Evolutionary conservation across 768 basidiomycete species (phyloP).

Genomic region (Boletus subcaerulescens): DNA sequence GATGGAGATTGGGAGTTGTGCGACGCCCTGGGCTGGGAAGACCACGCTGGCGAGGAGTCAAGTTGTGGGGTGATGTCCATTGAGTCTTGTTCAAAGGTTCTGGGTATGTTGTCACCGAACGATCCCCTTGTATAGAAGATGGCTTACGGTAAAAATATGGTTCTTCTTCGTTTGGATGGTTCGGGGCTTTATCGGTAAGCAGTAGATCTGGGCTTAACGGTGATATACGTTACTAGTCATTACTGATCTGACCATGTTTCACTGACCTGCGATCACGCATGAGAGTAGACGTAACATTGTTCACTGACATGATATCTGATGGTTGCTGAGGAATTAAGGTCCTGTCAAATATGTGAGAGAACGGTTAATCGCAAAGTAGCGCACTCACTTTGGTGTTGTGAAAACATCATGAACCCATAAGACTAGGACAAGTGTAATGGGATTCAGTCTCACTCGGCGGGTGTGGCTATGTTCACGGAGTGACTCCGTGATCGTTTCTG

Average conservation of each 20-base stretch:
- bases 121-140: not conserved
- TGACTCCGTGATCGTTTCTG: slow-evolving; percentile 24
- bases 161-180: slow-evolving; percentile 10
- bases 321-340: not conserved
- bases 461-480: slow-evolving; percentile 17
- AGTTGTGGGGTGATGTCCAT: not conserved
- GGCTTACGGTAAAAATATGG: slow-evolving; percentile 19
- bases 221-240: slow-evolving; percentile 1
- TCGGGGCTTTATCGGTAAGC: not conserved
- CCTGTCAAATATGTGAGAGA: not conserved
- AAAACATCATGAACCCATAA: slow-evolving; percentile 2
- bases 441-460: slow-evolving; percentile 21
- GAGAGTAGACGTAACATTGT: not conserved
- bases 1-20: slow-evolving; percentile 7
- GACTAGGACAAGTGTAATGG: not conserved
- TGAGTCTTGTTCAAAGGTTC: slow-evolving; percentile 16
- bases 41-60: not conserved
- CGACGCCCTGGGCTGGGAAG: slow-evolving; percentile 15
- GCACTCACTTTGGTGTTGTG: slow-evolving; percentile 4
- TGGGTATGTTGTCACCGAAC: not conserved
- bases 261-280: slow-evolving; percentile 12
- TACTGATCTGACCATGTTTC: not conserved
- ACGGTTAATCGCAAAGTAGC: not conserved
- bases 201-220: slow-evolving; percentile 4
- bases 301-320: not conserved